These are phyloP conservation scores for Calonectria leucothoes DNA, from an alignment of 2,329 filamentous ascomycete genomes.

Conservation along the genomic window DNA sequence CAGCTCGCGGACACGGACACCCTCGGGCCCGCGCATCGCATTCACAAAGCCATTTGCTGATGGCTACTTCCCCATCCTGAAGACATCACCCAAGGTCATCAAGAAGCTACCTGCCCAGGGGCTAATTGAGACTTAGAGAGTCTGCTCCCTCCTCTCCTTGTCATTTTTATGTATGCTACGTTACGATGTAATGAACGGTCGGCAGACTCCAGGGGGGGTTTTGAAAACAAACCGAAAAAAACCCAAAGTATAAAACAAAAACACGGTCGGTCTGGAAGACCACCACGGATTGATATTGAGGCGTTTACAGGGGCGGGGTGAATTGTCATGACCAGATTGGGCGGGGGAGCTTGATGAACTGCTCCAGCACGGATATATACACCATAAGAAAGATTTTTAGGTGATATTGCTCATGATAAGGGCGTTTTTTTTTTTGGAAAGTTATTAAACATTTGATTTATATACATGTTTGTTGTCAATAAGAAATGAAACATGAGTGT, in stretches of 20 bases:
- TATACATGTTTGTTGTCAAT: neutral
- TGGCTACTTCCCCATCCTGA: conserved; percentile 55
- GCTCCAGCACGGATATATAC: neutral
- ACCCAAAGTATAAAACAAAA: conserved; percentile 9
- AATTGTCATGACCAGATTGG: conserved; percentile 1
- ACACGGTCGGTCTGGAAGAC: conserved; percentile 21
- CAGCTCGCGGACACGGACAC: conserved; percentile 61
- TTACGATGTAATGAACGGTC: conserved; percentile 33
- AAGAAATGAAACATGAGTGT: neutral
- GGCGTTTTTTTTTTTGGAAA: conserved; percentile 6
- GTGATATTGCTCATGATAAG: neutral
- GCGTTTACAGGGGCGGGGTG: conserved; percentile 6
- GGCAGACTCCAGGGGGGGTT: neutral
- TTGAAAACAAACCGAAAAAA: neutral
- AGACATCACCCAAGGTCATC: conserved; percentile 45
- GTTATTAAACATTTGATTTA: neutral
- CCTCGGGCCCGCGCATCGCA: conserved; percentile 53
- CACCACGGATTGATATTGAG: neutral
- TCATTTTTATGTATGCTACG: conserved; percentile 26
- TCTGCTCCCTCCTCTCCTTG: neutral
- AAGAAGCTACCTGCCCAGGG: conserved; percentile 42
- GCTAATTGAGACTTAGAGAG: conserved; percentile 34
- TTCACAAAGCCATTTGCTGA: conserved; percentile 46
- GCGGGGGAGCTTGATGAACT: neutral
- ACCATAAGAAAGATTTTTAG: neutral